phyloP scores from a whole-genome alignment of 164 flowering plant genomes.

The Magnolia changhungtana region DNA sequence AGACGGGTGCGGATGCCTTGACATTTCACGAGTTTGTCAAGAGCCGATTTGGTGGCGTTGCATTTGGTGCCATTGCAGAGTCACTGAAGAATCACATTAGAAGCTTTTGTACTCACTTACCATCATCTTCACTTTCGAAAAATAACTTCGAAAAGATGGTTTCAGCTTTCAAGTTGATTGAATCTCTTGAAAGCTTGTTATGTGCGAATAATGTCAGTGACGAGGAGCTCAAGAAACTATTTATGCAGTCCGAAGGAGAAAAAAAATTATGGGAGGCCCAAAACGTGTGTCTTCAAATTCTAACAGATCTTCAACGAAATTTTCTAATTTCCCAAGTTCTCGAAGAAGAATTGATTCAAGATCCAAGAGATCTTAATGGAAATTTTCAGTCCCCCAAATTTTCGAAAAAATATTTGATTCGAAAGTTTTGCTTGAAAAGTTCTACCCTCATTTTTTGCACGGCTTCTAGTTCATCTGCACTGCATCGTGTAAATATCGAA shows the following conservation, averaged over 20 bases:
- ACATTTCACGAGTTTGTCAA: background rate
- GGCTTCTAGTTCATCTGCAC: constrained; percentile 31
- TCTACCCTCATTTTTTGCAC: constrained; percentile 47
- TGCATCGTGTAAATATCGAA: constrained; percentile 20
- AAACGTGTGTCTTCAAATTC: constrained; percentile 21
- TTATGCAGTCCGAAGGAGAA: constrained; percentile 19
- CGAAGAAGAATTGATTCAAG: background rate
- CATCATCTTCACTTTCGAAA: constrained; percentile 23
- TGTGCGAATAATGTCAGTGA: constrained; percentile 22
- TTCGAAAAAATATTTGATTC: constrained; percentile 7
- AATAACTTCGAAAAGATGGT: constrained; percentile 23
- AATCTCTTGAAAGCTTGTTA: constrained; percentile 31
- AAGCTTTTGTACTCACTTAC: constrained; percentile 46
- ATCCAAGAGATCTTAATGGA: constrained; percentile 22
- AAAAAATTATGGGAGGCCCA: constrained; percentile 11
- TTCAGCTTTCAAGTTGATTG: constrained; percentile 24
- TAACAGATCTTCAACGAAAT: constrained; percentile 21
- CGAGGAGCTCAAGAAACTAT: constrained; percentile 36
- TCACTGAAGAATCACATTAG: constrained; percentile 28
- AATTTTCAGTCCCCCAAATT: constrained; percentile 27
- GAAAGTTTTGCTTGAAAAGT: constrained; percentile 25
- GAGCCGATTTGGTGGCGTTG: background rate
- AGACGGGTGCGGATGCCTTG: background rate
- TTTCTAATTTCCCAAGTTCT: constrained; percentile 24
- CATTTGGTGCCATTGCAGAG: constrained; percentile 1